Base-by-base conservation (phyloP, 768 basidiomycete genomes). In the Phanerochaete sordida region DNA sequence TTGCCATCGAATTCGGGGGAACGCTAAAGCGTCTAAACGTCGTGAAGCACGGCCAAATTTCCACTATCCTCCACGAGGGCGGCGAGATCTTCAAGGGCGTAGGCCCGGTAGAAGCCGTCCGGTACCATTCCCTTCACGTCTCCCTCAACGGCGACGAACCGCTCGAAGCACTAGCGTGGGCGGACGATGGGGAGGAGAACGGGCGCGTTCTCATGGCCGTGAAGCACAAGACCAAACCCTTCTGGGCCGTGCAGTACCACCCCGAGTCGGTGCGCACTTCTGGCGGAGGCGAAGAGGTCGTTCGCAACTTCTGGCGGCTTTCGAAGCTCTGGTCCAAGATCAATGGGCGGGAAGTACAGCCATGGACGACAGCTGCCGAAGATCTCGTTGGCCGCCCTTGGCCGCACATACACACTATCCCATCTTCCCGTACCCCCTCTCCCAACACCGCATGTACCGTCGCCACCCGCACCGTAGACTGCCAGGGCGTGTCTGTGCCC, bases 161-260 rank as follows among this genome's bases (percentile, higher is more conserved):
- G 3, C 68, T 93, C 1, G 83, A 90, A 62, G 79, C 83, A 47
- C 72, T 92, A 13, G 92, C 88, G 16, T 92, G 89, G 88, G 75
- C 85, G 8, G 75, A 87, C 47, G 90, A 93, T 63, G 83, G 77
- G 24, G 74, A 74, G 24, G 88, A 86, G 56, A 85, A 90, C 61
- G 88, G 87, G 6, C 77, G 66, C 46, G 85, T 91, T 23, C 77
- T 91, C 48, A 93, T 94, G 91, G 90, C 85, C 43, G 74, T 82
- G 27, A 81, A 79, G 63, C 92, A 94, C 69, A 76, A 63, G 52
- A 72, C 65, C 24, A 81, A 78, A 61, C 91, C 92, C 3, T 90
- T 91, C 67, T 93, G 89, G 87, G 91, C 88, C 3, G 92, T 94
- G 24, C 92, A 94, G 68, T 94, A 93, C 69, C 92, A 94, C 69